Evolutionary conservation across 176 grass and related monocot species (phyloP).

Genomic region (Coix lacrymajobi): DNA sequence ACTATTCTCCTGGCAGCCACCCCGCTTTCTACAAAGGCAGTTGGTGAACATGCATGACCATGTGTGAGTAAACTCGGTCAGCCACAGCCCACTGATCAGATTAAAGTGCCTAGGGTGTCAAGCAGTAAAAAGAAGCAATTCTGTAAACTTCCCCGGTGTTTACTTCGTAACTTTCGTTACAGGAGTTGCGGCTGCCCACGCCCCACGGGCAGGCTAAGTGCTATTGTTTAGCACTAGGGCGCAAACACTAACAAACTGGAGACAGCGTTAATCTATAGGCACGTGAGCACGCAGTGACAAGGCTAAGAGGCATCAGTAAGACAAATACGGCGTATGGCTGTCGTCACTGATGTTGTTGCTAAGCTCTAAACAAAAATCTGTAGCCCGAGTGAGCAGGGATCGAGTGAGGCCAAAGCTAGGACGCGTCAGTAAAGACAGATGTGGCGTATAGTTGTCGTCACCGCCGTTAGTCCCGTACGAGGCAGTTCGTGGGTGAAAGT

Average conservation of each 20-base stretch:
- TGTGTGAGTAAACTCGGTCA: neutral
- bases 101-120: too few relatives aligned
- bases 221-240: neutral
- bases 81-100: neutral
- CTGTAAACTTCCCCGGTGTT: neutral
- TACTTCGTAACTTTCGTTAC: neutral
- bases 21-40: too few relatives aligned
- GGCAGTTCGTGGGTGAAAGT: too few relatives aligned
- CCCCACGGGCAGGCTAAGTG: neutral
- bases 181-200: neutral
- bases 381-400: neutral
- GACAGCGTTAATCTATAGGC: neutral
- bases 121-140: neutral
- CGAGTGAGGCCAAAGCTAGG: neutral
- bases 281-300: neutral
- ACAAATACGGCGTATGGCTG: constrained; percentile 6
- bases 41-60: neutral
- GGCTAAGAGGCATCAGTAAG: neutral
- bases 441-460: constrained; percentile 19
- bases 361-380: neutral
- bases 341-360: constrained; percentile 16
- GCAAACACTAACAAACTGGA: neutral
- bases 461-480: neutral
- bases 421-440: neutral
- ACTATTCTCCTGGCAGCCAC: too few relatives aligned